Evolutionary conservation across 139 green algal species (phyloP).

Genomic region (Cymbomonas tetramitiformis): DNA sequence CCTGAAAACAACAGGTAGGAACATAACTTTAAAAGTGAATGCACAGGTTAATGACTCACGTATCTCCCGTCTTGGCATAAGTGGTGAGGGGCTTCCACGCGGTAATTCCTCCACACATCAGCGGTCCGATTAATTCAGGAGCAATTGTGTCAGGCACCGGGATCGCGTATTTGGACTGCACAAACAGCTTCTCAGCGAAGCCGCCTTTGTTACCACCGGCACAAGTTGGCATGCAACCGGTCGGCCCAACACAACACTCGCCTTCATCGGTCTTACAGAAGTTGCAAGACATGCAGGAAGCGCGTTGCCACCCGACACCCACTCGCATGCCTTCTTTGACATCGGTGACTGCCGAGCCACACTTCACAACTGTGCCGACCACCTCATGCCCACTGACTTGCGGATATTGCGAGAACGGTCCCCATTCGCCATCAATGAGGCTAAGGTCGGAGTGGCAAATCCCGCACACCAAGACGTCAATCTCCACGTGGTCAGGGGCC

Average conservation of each 20-base stretch:
- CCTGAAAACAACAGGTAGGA: too few relatives aligned
- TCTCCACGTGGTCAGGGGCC: too few relatives aligned
- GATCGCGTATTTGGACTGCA: neutral
- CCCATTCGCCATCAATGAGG: slow-evolving; percentile 2
- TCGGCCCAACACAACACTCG: too few relatives aligned
- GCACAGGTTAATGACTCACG: too few relatives aligned
- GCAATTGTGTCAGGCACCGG: neutral
- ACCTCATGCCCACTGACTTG: slow-evolving; percentile 8
- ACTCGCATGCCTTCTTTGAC: neutral
- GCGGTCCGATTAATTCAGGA: neutral
- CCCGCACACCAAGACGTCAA: neutral
- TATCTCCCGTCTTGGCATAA: neutral
- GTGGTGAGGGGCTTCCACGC: slow-evolving; percentile 2
- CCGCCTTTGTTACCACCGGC: slow-evolving; percentile 2
- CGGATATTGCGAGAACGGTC: neutral
- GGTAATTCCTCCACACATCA: slow-evolving; percentile 2
- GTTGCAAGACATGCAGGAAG: neutral
- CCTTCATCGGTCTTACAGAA: neutral
- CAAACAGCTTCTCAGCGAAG: neutral
- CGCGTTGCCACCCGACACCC: neutral
- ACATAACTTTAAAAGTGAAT: too few relatives aligned
- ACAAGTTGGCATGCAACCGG: too few relatives aligned
- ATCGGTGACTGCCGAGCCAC: neutral
- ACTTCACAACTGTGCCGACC: neutral
- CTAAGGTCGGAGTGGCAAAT: neutral